Evolutionary conservation across 2,329 filamentous ascomycete species (phyloP), one percentile per base, ranked within the genome.

Genomic region (Ceratocystis ficicola): DNA sequence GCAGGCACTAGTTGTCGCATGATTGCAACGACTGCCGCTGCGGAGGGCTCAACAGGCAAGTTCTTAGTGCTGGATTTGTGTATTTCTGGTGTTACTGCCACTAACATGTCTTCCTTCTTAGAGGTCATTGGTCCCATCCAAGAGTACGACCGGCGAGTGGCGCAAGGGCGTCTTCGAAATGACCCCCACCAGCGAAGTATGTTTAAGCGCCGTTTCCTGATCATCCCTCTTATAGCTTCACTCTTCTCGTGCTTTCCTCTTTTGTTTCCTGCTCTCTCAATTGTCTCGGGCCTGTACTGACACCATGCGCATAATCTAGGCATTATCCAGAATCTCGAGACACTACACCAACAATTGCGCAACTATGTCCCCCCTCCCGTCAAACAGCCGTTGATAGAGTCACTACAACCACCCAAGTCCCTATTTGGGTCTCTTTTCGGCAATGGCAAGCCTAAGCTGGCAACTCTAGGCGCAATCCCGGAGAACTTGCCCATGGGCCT

Each of bases 151-250:
- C 80, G 82, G 68, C 84, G 93, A 60, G 92, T 99, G 7, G 79
- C 85, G 60, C 77, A 80, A 55, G 90, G 91, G 10, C 79, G 83
- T 62, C 75, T 99, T 69, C 83, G 88, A 69, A 90, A 97, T 74
- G 94, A 99, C 74, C 85, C 90, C 69, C 89, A 96, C 76, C 94
- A 99, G 75, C 81, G 94, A 81, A 86, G 89, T 91, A 77, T 70
- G 78, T 69, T 62, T 5, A 22, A 57, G 46, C 8, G 6, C 7
- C 8, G 10, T 20, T 44, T 22, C n/a, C 17, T 50, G 44, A 62
- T 65, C 57, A 46, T 46, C 57, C n/a, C 22, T 57, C 36, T 41
- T 41, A 5, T 15, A 41, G 36, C 15, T 41, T 41, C 3, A 2
- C 4, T 10, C 10, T 3, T 41, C 36, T 41, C 36, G 3, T 10